These are phyloP conservation scores for Lactifluus subvellereus DNA, from an alignment of 768 basidiomycete species.

Conservation along the genomic window DNA sequence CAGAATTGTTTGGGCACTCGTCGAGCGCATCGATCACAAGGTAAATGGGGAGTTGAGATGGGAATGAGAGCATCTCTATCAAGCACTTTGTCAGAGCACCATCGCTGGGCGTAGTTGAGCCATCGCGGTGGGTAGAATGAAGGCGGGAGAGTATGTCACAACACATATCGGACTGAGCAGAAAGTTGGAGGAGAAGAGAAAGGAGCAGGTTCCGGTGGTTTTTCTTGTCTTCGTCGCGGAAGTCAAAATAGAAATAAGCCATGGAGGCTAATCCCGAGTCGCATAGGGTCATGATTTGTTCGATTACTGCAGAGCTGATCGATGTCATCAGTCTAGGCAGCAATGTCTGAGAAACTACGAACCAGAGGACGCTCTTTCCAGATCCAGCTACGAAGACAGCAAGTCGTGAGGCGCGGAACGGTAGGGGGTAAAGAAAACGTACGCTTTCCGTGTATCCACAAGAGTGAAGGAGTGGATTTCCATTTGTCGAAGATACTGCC, in stretches of 20 bases:
- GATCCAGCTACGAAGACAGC: not conserved
- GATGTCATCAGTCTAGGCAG: not conserved
- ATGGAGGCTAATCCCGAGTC: not conserved
- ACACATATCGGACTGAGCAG: not conserved
- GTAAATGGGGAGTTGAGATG: not conserved
- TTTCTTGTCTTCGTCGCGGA: not conserved
- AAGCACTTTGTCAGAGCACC: not conserved
- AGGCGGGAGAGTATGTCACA: not conserved
- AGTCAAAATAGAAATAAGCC: not conserved
- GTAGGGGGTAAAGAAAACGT: not conserved
- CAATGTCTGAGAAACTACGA: not conserved
- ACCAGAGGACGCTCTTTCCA: conserved; percentile 1
- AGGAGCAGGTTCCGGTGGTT: not conserved
- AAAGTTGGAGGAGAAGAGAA: not conserved
- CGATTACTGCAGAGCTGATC: not conserved
- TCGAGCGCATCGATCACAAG: conserved; percentile 6
- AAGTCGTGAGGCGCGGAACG: no score
- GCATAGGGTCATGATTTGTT: not conserved
- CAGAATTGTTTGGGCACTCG: not conserved
- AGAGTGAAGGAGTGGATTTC: not conserved
- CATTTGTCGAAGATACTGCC: not conserved
- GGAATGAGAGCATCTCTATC: not conserved
- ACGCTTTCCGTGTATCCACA: conserved; percentile 1
- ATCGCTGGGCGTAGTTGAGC: not conserved
- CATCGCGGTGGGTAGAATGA: not conserved